phyloP scores from a whole-genome alignment of 2,329 filamentous ascomycete genomes.

The Phialemoniopsis sp. region DNA sequence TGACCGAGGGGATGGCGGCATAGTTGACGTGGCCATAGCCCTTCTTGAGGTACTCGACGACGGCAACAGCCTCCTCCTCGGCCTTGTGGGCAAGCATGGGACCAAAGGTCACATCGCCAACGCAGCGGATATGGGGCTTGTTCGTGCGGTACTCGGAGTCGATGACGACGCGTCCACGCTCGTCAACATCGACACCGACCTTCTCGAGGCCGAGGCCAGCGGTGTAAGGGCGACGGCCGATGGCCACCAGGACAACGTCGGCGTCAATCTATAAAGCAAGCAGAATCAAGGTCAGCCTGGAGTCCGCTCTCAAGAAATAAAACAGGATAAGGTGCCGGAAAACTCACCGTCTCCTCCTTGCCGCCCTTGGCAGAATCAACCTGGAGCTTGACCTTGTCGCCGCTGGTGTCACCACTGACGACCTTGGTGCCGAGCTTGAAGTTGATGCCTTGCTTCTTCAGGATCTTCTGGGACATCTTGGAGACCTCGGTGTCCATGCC shows the following conservation, averaged over 20 bases:
- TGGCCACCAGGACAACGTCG: slow-evolving; percentile 93
- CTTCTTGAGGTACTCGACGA: slow-evolving; percentile 96
- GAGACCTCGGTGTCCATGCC: slow-evolving; percentile 95
- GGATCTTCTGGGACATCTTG: slow-evolving; percentile 87
- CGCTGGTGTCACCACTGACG: slow-evolving; percentile 73
- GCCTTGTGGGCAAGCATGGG: slow-evolving; percentile 99
- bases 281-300: slow-evolving; percentile 8
- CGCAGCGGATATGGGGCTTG: slow-evolving; percentile 91
- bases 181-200: slow-evolving; percentile 85
- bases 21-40: slow-evolving; percentile 99
- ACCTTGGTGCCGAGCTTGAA: slow-evolving; percentile 99
- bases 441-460: slow-evolving; percentile 94
- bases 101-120: slow-evolving; percentile 94
- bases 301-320: too few species aligned
- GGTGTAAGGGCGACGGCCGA: slow-evolving; percentile 94
- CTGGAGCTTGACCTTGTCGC: slow-evolving; percentile 74
- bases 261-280: slow-evolving; percentile 66
- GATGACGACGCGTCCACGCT: slow-evolving; percentile 91
- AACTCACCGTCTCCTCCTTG: slow-evolving; percentile 81
- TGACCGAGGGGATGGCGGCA: slow-evolving; percentile 93
- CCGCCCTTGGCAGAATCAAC: slow-evolving; percentile 94
- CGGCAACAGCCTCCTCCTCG: slow-evolving; percentile 94
- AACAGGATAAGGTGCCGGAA: neutral
- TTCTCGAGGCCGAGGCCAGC: slow-evolving; percentile 89
- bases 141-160: slow-evolving; percentile 99